phyloP scores from a whole-genome alignment of 345 rosid genomes.

The Xanthoceras sorbifolium region DNA sequence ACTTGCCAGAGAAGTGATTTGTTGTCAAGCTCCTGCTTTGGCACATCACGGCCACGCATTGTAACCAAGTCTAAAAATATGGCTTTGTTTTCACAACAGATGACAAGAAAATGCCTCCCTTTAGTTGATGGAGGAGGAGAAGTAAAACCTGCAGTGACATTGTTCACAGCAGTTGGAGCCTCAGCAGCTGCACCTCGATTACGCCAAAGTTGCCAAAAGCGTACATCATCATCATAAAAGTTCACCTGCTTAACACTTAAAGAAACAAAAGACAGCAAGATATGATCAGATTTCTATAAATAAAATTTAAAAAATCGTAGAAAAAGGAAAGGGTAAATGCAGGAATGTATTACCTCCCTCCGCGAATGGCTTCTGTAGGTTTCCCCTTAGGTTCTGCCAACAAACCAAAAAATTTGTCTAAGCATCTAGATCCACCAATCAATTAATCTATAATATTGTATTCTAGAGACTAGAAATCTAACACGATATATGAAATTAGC shows the following conservation, averaged over 20 bases:
- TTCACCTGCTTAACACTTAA: conserved; percentile 90
- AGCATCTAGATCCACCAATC: conserved; percentile 9
- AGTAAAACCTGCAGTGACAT: conserved; percentile 78
- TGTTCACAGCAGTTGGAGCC: conserved; percentile 82
- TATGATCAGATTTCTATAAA: background rate
- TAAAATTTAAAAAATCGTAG: background rate
- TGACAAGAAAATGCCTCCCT: conserved; percentile 95
- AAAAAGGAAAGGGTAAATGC: background rate
- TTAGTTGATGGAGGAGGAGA: conserved; percentile 88
- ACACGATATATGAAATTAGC: too few species aligned
- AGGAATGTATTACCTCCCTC: conserved; percentile 70
- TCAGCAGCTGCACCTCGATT: conserved; percentile 94
- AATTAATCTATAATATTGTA: background rate
- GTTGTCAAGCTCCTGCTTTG: conserved; percentile 94
- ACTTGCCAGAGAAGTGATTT: conserved; percentile 87
- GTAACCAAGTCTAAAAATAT: conserved; percentile 95
- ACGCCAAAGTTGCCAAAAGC: conserved; percentile 95
- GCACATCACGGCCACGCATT: conserved; percentile 98
- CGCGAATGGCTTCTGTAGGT: conserved; percentile 90
- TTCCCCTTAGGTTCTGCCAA: conserved; percentile 71
- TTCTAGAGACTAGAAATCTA: too few species aligned
- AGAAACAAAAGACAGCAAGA: conserved; percentile 20
- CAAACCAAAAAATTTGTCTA: background rate
- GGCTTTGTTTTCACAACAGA: conserved; percentile 95
- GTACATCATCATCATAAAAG: conserved; percentile 94